These are phyloP conservation scores for Serendipita sp. DNA, from an alignment of 768 basidiomycete species.

Conservation along the genomic window DNA sequence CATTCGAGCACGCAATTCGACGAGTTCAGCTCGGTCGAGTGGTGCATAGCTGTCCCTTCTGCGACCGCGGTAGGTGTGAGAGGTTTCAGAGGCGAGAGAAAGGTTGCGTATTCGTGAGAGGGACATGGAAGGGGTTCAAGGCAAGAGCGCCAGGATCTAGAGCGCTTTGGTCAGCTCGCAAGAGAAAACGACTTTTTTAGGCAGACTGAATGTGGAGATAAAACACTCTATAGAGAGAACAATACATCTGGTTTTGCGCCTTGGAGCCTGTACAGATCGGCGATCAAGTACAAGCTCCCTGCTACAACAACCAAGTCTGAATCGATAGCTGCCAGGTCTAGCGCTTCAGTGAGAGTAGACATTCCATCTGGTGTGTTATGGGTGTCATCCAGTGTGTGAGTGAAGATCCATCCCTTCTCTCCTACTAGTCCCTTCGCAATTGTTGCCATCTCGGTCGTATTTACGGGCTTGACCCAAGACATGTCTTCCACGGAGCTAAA, in stretches of 20 bases:
- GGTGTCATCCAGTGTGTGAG: constrained; percentile 11
- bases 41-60: constrained; percentile 13
- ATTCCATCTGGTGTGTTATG: constrained; percentile 2
- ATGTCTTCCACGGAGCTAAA: constrained; percentile 78
- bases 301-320: constrained; percentile 51
- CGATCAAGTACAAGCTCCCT: constrained; percentile 89
- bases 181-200: neutral
- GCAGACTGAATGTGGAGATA: neutral
- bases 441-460: constrained; percentile 33
- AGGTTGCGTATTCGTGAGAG: neutral
- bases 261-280: constrained; percentile 66
- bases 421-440: constrained; percentile 31
- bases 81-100: neutral
- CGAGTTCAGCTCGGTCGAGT: constrained; percentile 24
- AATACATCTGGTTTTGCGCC: neutral
- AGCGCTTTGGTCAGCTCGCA: neutral
- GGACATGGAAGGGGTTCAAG: neutral
- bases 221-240: neutral
- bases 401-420: constrained; percentile 20
- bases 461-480: constrained; percentile 77
- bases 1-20: constrained; percentile 63
- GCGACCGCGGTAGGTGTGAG: neutral
- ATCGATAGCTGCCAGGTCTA: constrained; percentile 12
- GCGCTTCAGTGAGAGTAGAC: constrained; percentile 34
- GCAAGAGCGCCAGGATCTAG: neutral